Evolutionary conservation across 768 basidiomycete genomes (phyloP).

Genomic region (Phylloporus rhodoxanthus): DNA sequence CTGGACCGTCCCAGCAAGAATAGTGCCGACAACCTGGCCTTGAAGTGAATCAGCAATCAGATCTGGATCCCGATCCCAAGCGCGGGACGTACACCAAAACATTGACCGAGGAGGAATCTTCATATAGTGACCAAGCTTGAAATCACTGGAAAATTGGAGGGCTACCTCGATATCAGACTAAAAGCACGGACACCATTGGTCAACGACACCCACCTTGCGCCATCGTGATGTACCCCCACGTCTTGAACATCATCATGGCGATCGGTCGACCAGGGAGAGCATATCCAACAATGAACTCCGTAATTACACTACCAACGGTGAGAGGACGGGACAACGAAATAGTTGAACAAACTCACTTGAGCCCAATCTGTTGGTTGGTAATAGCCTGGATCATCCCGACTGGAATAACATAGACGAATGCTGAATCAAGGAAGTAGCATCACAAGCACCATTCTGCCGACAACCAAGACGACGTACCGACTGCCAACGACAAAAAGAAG

Average conservation of each 20-base stretch:
- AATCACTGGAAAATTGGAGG: neutral
- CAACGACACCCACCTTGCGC: constrained; percentile 29
- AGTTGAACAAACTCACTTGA: constrained; percentile 7
- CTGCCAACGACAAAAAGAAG: constrained; percentile 31
- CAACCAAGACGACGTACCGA: neutral
- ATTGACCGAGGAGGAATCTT: constrained; percentile 30
- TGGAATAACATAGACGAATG: constrained; percentile 66
- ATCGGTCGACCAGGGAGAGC: constrained; percentile 57
- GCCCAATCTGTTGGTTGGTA: constrained; percentile 72
- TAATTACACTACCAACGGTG: constrained; percentile 43
- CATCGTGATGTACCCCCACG: constrained; percentile 64
- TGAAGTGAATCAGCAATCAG: neutral
- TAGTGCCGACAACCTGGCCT: constrained; percentile 56
- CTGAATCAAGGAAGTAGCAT: neutral
- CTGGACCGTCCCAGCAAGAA: constrained; percentile 61
- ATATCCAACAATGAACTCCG: constrained; percentile 53
- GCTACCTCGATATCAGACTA: neutral
- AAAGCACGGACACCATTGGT: too few relatives aligned
- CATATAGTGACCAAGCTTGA: constrained; percentile 1
- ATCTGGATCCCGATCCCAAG: neutral
- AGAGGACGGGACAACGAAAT: neutral
- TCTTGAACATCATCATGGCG: constrained; percentile 79
- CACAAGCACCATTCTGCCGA: neutral
- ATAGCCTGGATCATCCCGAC: constrained; percentile 72
- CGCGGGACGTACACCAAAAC: constrained; percentile 42